Evolutionary conservation across 139 green algal genomes (phyloP).

Genomic region (Closterium sp.): DNA sequence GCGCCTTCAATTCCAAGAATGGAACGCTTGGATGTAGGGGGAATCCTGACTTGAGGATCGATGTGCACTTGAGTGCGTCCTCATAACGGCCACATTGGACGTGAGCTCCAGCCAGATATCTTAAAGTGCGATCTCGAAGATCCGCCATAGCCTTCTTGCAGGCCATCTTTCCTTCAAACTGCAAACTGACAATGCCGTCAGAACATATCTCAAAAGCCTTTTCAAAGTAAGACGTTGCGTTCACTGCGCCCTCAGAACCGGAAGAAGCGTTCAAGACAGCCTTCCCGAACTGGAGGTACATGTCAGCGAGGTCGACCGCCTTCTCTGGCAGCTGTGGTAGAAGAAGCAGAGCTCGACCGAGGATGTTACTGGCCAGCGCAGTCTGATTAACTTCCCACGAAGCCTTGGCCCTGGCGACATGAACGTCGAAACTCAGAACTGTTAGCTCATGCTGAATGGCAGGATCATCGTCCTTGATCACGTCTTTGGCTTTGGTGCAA

Average conservation of each 20-base stretch:
- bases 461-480: neutral
- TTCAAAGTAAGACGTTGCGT: slow-evolving; percentile 29
- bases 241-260: neutral
- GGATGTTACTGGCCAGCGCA: slow-evolving; percentile 30
- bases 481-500: neutral
- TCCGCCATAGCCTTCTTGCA: slow-evolving; percentile 6
- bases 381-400: slow-evolving; percentile 25
- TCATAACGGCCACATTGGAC: slow-evolving; percentile 18
- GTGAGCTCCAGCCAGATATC: slow-evolving; percentile 36
- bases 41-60: slow-evolving; percentile 20
- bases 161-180: neutral
- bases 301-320: slow-evolving; percentile 20
- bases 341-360: slow-evolving; percentile 7
- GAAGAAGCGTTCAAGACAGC: slow-evolving; percentile 1
- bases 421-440: slow-evolving; percentile 16
- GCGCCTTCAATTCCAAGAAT: slow-evolving; percentile 27
- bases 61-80: slow-evolving; percentile 29
- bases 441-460: neutral
- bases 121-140: neutral
- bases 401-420: slow-evolving; percentile 16
- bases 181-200: neutral
- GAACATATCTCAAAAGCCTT: slow-evolving; percentile 32
- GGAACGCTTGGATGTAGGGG: slow-evolving; percentile 24
- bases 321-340: slow-evolving; percentile 31
- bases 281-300: slow-evolving; percentile 24